These are phyloP conservation scores for Mallotus japonicus DNA, from an alignment of 441 rosid genomes.

Conservation along the genomic window DNA sequence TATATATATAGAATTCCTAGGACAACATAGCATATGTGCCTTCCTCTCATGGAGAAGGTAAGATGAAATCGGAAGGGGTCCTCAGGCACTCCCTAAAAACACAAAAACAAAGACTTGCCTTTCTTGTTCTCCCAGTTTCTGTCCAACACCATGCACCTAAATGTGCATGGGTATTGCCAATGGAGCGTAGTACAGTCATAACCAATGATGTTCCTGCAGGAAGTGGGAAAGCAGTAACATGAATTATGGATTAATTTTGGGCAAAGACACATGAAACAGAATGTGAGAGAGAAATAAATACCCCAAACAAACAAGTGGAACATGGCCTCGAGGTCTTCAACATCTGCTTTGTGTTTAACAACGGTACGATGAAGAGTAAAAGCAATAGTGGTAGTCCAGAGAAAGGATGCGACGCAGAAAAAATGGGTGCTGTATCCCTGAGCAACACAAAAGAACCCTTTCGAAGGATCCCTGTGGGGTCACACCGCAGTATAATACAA, in stretches of 20 bases:
- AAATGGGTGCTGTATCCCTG: constrained; percentile 90
- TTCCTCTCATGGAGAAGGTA: no score
- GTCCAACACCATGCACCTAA: constrained; percentile 80
- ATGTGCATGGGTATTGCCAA: constrained; percentile 74
- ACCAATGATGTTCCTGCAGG: constrained; percentile 74
- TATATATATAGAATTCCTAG: no score
- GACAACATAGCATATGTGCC: no score
- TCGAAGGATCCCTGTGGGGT: constrained; percentile 71
- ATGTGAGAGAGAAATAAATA: constrained; percentile 20
- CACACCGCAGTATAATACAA: no score
- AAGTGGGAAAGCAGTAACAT: constrained; percentile 9
- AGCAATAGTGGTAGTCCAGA: constrained; percentile 95
- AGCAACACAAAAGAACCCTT: constrained; percentile 80
- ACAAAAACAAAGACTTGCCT: constrained; percentile 43
- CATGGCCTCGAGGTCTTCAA: constrained; percentile 91
- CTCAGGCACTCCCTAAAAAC: background rate
- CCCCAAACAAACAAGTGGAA: constrained; percentile 99
- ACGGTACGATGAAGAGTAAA: constrained; percentile 97
- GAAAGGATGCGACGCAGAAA: constrained; percentile 89
- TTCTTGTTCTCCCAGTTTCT: constrained; percentile 74
- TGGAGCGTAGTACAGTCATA: constrained; percentile 76
- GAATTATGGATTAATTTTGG: background rate
- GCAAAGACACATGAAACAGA: no score
- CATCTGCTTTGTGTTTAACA: constrained; percentile 85
- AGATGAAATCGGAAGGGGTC: background rate